Percentiles rank a stretch among this genome's conserved stretches.
phyloP scores from a whole-genome alignment of 805 yeast genomes.

The Metschnikowia drakensbergensis region DNA sequence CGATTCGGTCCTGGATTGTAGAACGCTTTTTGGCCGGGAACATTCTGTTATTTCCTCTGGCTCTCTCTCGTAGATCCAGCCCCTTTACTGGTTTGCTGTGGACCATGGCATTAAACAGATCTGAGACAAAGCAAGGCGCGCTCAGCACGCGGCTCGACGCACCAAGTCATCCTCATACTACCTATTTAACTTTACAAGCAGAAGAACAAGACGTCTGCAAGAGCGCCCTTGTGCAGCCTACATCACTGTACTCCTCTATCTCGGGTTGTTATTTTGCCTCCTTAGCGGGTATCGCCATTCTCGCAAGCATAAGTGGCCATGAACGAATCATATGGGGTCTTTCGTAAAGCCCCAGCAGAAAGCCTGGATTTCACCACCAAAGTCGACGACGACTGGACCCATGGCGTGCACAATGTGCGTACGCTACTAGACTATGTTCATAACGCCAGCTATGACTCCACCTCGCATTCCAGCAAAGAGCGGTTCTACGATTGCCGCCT shows the following conservation, averaged over 20 bases:
- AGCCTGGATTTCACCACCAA: conserved; percentile 8
- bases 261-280: neutral
- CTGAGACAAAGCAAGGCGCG: neutral
- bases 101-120: neutral
- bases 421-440: conserved; percentile 7
- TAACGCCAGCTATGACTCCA: neutral
- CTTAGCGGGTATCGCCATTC: neutral
- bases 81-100: too few relatives aligned
- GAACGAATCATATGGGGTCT: conserved; percentile 4
- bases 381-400: conserved; percentile 8
- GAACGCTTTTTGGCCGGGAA: too few relatives aligned
- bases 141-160: conserved; percentile 1
- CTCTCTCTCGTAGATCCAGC: too few relatives aligned
- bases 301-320: neutral
- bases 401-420: conserved; percentile 22
- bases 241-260: neutral
- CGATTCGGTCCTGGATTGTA: too few relatives aligned
- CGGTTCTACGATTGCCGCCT: neutral
- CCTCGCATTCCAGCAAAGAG: neutral
- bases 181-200: neutral
- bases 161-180: neutral
- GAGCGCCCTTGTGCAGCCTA: neutral
- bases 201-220: neutral
- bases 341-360: conserved; percentile 4
- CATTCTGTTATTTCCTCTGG: too few relatives aligned